phyloP scores from a whole-genome alignment of 495 filamentous ascomycete species.

The Aspergillus coremiiformis region DNA sequence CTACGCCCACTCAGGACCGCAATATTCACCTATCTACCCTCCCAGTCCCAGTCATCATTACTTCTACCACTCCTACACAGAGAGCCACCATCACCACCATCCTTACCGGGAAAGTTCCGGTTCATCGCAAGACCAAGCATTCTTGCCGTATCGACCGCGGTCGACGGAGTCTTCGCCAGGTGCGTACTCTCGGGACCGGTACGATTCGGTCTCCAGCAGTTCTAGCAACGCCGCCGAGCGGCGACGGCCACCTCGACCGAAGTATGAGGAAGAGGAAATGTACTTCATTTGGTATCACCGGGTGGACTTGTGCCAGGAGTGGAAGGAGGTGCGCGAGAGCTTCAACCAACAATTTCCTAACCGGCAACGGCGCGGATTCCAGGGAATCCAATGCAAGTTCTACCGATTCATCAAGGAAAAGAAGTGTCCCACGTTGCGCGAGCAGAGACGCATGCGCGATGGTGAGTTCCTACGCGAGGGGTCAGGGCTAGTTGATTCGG shows the following conservation, averaged over 20 bases:
- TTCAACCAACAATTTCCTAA: constrained; percentile 45
- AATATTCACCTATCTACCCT: constrained; percentile 27
- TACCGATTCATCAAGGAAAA: constrained; percentile 46
- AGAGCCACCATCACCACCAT: constrained; percentile 14
- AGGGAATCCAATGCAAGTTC: constrained; percentile 50
- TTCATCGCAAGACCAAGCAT: constrained; percentile 15
- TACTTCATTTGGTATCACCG: constrained; percentile 52
- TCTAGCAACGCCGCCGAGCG: constrained; percentile 31
- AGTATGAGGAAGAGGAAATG: constrained; percentile 47
- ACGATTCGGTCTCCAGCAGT: constrained; percentile 38
- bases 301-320: constrained; percentile 45
- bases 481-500: constrained; percentile 9
- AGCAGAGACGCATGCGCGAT: constrained; percentile 40
- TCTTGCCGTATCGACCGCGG: constrained; percentile 17
- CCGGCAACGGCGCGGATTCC: constrained; percentile 37
- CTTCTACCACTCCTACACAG: constrained; percentile 20
- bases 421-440: constrained; percentile 39
- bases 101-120: constrained; percentile 7
- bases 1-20: constrained; percentile 14
- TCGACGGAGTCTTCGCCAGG: constrained; percentile 31
- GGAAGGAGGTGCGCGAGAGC: constrained; percentile 43
- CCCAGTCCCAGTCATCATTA: constrained; percentile 24
- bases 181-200: constrained; percentile 34
- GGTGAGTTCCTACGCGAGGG: constrained; percentile 37
- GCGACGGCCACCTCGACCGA: constrained; percentile 40